Conservation (phyloP, 169 alveolate species). For the Plasmodium berghei region DNA sequence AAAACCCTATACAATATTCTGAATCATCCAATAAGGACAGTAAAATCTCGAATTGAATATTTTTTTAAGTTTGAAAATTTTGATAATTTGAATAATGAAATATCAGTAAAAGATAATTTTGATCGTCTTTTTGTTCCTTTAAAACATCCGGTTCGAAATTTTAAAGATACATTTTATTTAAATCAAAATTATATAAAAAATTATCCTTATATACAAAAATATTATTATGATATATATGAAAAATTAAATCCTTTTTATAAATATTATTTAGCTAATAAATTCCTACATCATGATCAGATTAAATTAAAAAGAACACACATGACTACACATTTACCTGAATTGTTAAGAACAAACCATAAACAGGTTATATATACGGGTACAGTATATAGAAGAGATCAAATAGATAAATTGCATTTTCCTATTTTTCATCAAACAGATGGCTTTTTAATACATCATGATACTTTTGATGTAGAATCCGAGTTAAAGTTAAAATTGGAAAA, state of each 20-base stretch:
- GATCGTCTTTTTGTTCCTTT: conserved; percentile 92
- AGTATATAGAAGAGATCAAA: conserved; percentile 93
- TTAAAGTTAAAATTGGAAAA: conserved; percentile 86
- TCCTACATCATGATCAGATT: conserved; percentile 62
- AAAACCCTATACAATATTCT: conserved; percentile 16
- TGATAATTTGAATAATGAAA: conserved; percentile 82
- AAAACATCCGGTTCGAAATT: conserved; percentile 90
- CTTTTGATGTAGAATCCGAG: conserved; percentile 64
- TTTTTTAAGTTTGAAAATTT: conserved; percentile 44
- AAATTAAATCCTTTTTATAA: conserved; percentile 71
- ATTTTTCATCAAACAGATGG: conserved; percentile 95
- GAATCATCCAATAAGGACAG: conserved; percentile 70
- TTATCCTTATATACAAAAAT: conserved; percentile 6
- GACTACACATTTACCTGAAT: conserved; percentile 90
- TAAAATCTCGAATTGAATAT: conserved; percentile 47
- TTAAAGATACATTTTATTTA: conserved; percentile 91
- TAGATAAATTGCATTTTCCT: conserved; percentile 95
- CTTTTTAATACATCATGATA: conserved; percentile 70
- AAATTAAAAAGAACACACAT: conserved; percentile 91
- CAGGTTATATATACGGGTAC: conserved; percentile 93
- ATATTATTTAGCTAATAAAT: conserved; percentile 71
- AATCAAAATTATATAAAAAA: conserved; percentile 76
- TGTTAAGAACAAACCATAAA: conserved; percentile 83
- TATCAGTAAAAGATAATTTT: conserved; percentile 86
- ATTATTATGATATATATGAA: conserved; percentile 31